Conservation (phyloP, 495 filamentous ascomycete genomes). For the Penicillium diatomitis region DNA sequence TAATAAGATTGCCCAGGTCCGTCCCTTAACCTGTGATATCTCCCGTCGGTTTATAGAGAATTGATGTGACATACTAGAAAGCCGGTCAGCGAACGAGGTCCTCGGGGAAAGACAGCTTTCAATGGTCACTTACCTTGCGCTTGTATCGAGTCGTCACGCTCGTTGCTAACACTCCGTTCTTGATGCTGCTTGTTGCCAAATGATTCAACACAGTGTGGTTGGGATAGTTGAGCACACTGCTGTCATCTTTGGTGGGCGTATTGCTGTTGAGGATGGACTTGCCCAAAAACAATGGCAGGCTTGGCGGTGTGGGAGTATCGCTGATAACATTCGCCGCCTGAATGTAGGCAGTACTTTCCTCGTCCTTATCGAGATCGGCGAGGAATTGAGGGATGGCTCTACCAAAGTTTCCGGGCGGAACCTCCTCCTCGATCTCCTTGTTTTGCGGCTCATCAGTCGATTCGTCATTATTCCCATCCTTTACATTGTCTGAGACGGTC, state of each 20-base stretch:
- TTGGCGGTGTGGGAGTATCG: slow-evolving; percentile 72
- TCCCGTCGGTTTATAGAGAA: slow-evolving; percentile 88
- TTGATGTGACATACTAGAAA: slow-evolving; percentile 85
- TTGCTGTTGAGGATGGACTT: slow-evolving; percentile 91
- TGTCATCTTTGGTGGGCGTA: slow-evolving; percentile 92
- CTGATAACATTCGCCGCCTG: slow-evolving; percentile 61
- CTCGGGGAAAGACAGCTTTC: too few species aligned
- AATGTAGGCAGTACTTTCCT: slow-evolving; percentile 61
- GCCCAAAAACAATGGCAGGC: slow-evolving; percentile 80
- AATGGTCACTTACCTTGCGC: slow-evolving; percentile 60
- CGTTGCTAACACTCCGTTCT: slow-evolving; percentile 89
- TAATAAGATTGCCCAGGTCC: not conserved
- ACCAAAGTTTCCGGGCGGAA: slow-evolving; percentile 38
- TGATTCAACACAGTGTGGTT: slow-evolving; percentile 97
- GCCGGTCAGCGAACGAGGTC: slow-evolving; percentile 7
- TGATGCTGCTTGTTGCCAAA: slow-evolving; percentile 96
- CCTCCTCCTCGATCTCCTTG: slow-evolving; percentile 39
- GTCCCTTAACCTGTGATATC: slow-evolving; percentile 27
- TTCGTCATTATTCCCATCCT: slow-evolving; percentile 24
- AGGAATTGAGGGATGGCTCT: slow-evolving; percentile 74
- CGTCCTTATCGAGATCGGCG: slow-evolving; percentile 72
- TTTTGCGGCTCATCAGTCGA: slow-evolving; percentile 34
- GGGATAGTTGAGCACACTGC: slow-evolving; percentile 88
- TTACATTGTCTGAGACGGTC: slow-evolving; percentile 29
- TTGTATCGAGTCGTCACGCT: slow-evolving; percentile 95